phyloP scores from a whole-genome alignment of 176 grass and related monocot genomes.

The Hordeum vulgare region MorexV3_pseudomolecules_assembly NC_058524.1:439203400-439203899 shows the following conservation, averaged over 20 bases:
- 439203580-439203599: neutral
- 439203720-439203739: constrained; percentile 69
- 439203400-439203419: constrained; percentile 25
- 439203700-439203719: constrained; percentile 46
- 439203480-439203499: neutral
- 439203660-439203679: constrained; percentile 34
- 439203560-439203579: neutral
- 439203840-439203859: constrained; percentile 21
- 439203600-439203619: neutral
- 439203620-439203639: constrained; percentile 30
- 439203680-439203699: constrained; percentile 73
- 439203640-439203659: constrained; percentile 57
- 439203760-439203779: constrained; percentile 57
- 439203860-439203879: neutral
- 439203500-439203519: neutral
- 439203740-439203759: constrained; percentile 53
- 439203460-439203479: constrained; percentile 7
- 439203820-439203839: constrained; percentile 47
- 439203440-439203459: constrained; percentile 60
- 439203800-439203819: constrained; percentile 68
- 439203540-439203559: neutral
- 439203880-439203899: constrained; percentile 41
- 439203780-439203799: constrained; percentile 60
- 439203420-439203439: constrained; percentile 51
- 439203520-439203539: neutral